Evolutionary conservation across 148 eudicot species (phyloP), one percentile per base, ranked within the genome.

Genomic region (Vaccinium corymbosum): DNA sequence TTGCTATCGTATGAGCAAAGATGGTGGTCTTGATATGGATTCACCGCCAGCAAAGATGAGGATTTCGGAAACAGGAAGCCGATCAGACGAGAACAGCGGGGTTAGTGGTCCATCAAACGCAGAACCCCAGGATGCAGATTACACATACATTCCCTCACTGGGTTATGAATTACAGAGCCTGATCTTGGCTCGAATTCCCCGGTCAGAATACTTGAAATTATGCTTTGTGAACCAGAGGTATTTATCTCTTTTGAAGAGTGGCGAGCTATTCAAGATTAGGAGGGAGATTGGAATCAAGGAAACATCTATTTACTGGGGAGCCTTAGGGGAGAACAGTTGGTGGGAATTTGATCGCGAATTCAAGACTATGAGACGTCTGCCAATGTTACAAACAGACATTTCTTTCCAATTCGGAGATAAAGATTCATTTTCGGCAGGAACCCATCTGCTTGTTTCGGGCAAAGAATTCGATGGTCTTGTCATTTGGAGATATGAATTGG

Each of bases 371-470:
- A 80, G 87, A 72, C 80, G 76, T 73, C 89, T 90, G 51, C 92
- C 92, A 0, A 16, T 57, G 53, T 17, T 90, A 1, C 89, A 87
- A 6, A 81, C 89, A 0, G 96, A 92, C 72, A 68, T 64, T 19
- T 88, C 90, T 75, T 94, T 94, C 81, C 25, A 38, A 12, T 53
- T 48, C 4, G 87, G 90, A 5, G 98, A 93, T 75, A 95, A 91
- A 81, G 98, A 94, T 61, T 89, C 98, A 0, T 71, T 95, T 46
- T 92, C 92, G 81, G 98, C 92, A 20, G 97, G 98, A 68, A 90
- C 95, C 50, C 90, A 93, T 52, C 86, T 95, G 7, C 93, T 95
- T 10, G 94, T 95, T 27, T 91, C 91, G n/a, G 98, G 98, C 25
- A 85, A 62, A 25, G 97, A 89, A 79, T 29, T 91, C 0, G 83